Base-by-base conservation (phyloP, 1,139 yeast species). In the Kodamaea sp. region DNA sequence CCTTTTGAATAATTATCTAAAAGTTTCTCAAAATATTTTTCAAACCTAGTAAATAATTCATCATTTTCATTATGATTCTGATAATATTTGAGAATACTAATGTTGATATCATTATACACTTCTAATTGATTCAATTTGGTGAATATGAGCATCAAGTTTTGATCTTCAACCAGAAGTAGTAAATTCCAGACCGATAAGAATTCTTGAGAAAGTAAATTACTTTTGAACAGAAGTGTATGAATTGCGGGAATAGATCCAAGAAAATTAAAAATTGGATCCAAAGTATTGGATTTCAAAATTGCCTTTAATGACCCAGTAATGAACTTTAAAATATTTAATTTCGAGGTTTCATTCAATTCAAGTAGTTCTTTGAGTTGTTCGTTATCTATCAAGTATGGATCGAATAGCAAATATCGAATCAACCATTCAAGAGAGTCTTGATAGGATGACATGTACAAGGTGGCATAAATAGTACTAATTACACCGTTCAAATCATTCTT, bases 331-430 rank as follows among this genome's bases (percentile, higher is more conserved):
- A 67, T 36, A 27, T 49, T 46, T 4, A 41, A 35, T 35, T 48
- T 54, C 20, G 20, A 15, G 20, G 20, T 4, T 24, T 62, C 62
- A 1, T 37, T 41, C 11, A 31, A 22, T 6, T 31, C 34, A 31
- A 31, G 7, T 10, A 31, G 27, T 12, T 20, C 4, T 23, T 31
- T 15, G 35, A 10, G 22, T 20, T 31, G 27, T 27, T 5, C 31
- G 24, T 15, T 36, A 42, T 11, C 29, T 6, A 63, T 43, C 1
- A 75, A 58, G 0, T 76, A 66, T 3, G 66, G 42, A 50, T 79
- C 84, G 35, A 65, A 58, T 24, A 68, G 48, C 6, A 70, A 50
- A 45, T 69, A 77, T 2, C 63, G 54, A 1, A 75, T 41, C 24
- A 75, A 50, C 26, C 61, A 51, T 38, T 67, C 71, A 65, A 72